Conservation (phyloP, 345 rosid genomes). For the Salix koriyanagi region DNA sequence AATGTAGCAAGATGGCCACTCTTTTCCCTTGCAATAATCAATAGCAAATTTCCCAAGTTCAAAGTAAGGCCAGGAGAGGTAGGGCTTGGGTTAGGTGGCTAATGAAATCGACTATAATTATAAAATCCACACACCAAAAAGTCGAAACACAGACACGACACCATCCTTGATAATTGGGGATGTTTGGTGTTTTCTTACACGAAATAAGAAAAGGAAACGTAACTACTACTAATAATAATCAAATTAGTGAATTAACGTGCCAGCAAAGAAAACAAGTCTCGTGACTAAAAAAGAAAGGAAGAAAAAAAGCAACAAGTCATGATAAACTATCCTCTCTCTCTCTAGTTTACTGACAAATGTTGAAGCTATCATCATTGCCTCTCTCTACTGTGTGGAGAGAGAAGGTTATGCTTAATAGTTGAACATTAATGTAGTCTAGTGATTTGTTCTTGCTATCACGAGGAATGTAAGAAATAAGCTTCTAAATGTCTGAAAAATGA, state of each 20-base stretch:
- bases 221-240: not conserved
- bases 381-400: not conserved
- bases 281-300: not conserved
- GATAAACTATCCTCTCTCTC: not conserved
- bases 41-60: not conserved
- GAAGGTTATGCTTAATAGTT: not conserved
- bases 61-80: not conserved
- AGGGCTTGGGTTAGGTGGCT: not conserved
- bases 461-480: not conserved
- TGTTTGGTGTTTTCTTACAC: not conserved
- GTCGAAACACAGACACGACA: not conserved
- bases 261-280: not conserved
- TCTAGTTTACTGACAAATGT: not conserved
- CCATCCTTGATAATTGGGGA: not conserved
- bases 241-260: slow-evolving; percentile 5
- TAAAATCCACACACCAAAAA: not conserved
- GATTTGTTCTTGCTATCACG: not conserved
- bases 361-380: not conserved
- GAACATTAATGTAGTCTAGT: not conserved
- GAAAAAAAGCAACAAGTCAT: not conserved
- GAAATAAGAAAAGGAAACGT: slow-evolving; percentile 4
- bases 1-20: not conserved
- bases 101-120: not conserved
- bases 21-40: not conserved
- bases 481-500: not conserved